These are phyloP conservation scores for Torulaspora franciscae DNA, from an alignment of 805 yeast genomes.

Conservation along the genomic window DNA sequence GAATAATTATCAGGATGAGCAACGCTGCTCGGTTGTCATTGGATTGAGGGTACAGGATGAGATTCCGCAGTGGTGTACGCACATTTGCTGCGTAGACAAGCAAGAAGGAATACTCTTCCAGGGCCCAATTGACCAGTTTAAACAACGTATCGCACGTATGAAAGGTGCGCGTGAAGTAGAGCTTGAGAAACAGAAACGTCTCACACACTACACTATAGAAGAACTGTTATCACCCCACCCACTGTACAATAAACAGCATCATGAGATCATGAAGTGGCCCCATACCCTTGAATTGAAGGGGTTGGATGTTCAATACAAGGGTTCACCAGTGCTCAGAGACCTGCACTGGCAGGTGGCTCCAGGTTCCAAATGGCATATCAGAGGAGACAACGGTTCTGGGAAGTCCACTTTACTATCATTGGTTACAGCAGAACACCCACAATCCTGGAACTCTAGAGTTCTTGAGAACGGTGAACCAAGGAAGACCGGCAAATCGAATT, in stretches of 20 bases:
- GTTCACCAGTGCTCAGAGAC: slow-evolving; percentile 52
- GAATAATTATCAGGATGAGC: slow-evolving; percentile 15
- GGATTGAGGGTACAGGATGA: slow-evolving; percentile 76
- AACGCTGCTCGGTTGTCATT: slow-evolving; percentile 42
- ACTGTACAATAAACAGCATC: slow-evolving; percentile 15
- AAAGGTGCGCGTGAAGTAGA: slow-evolving; percentile 15
- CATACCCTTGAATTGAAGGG: slow-evolving; percentile 50
- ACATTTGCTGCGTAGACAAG: slow-evolving; percentile 57
- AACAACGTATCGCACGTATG: slow-evolving; percentile 20
- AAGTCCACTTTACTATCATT: slow-evolving; percentile 82
- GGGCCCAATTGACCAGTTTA: slow-evolving; percentile 41
- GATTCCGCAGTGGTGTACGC: slow-evolving; percentile 75
- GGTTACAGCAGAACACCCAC: slow-evolving; percentile 93
- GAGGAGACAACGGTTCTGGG: slow-evolving; percentile 90
- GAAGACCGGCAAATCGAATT: slow-evolving; percentile 67
- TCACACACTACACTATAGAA: slow-evolving; percentile 11
- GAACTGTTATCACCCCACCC: slow-evolving; percentile 27
- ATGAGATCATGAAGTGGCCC: slow-evolving; percentile 14
- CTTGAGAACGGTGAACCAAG: slow-evolving; percentile 59
- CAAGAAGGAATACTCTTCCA: slow-evolving; percentile 45
- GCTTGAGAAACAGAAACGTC: neutral
- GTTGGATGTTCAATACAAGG: slow-evolving; percentile 63
- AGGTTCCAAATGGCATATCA: slow-evolving; percentile 83
- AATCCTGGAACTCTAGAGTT: slow-evolving; percentile 78
- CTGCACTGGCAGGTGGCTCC: slow-evolving; percentile 60